Base-by-base conservation (phyloP, 495 filamentous ascomycete genomes). In the Podospora pseudopauciseta region DNA sequence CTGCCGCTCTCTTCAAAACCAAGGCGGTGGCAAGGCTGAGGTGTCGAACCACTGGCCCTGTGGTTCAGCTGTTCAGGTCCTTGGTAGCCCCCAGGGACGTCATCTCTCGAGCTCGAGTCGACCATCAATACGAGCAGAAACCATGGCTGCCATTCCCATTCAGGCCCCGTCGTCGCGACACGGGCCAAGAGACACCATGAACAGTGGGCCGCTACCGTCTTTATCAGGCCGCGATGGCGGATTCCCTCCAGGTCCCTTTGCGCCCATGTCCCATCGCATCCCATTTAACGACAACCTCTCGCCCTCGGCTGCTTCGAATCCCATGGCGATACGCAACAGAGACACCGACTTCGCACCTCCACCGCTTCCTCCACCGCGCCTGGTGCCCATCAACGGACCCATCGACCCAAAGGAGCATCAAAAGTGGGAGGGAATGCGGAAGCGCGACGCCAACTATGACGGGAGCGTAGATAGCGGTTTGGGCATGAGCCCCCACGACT, bases 321-420 rank as follows among this genome's bases (percentile, higher is more conserved):
- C 77, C n/a, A 79, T 80, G 77, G 67, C 74, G 28, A 80, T 80
- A 26, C 78, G 73, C 65, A 73, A 72, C 62, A 26, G 54, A 49
- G 63, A 73, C 30, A 11, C 63, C 2, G 30, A n/a, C 23, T 57
- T 66, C 20, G 79, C 74, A 11, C 85, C 85, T 9, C 84, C 85
- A 44, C 82, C 84, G 13, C 73, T 86, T 64, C 84, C 84, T 13
- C 85, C 85, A 4, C 81, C 80, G 1, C 74, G 77, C 28, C 74
- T 77, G 19, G 70, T 80, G 20, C 83, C 82, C 32, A 76, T 79
- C 49, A 68, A 66, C 16, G 75, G 78, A 34, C 79, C 79, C 5
- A 71, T 75, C 70, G 74, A 77, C 44, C 75, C 73, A 18, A 77
- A 73, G 49, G 75, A 77, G 30, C 56, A 63, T 32, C 65, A 65